Evolutionary conservation across 2,329 filamentous ascomycete genomes (phyloP), one percentile per base, ranked within the genome.

Genomic region (Clonostachys rhizophaga): DNA sequence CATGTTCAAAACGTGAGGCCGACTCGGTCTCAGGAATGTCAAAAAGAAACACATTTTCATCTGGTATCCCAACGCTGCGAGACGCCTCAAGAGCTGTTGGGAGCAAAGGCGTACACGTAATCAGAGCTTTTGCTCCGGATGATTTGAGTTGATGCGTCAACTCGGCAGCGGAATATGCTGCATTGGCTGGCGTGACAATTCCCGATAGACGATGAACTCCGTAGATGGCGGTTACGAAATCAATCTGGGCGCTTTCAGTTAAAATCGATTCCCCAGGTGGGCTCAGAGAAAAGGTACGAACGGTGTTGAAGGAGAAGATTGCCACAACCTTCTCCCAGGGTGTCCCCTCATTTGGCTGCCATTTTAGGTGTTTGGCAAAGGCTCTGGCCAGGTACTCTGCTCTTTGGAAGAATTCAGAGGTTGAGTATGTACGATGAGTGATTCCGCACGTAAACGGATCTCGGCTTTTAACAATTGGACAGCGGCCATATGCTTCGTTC

Each of bases 291-390:
- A 10, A 17, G 37, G 11, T 13, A 44, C 59, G 50, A 52, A 71
- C 63, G 34, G 86, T 86, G 57, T 92, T 92, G 51, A 88, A 63
- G 16, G 83, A 83, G 65, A 87, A 91, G 40, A 90, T 72, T 5
- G 75, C 83, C 41, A 86, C 66, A 30, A 89, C 83, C 66, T 91
- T 91, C 55, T 91, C 86, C 83, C 84, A 91, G 57, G 89, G 84
- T 0, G 80, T 78, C 6, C 84, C 87, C 45, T 80, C 62, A 55
- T 89, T 86, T 4, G 84, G 79, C 18, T 74, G 60, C 81, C 86
- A 90, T 48, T 79, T 83, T 49, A 91, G 24, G 24, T 30, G 24
- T 6, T 30, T 30, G 3, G 24, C 8, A 30, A 30, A 30, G 24
- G 24, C 24, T 10, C 24, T 30, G 24, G 24, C 24, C 6, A 30